Base-by-base conservation (phyloP, 83 land plant genomes). In the Diphasiastrum complanatum region DNA sequence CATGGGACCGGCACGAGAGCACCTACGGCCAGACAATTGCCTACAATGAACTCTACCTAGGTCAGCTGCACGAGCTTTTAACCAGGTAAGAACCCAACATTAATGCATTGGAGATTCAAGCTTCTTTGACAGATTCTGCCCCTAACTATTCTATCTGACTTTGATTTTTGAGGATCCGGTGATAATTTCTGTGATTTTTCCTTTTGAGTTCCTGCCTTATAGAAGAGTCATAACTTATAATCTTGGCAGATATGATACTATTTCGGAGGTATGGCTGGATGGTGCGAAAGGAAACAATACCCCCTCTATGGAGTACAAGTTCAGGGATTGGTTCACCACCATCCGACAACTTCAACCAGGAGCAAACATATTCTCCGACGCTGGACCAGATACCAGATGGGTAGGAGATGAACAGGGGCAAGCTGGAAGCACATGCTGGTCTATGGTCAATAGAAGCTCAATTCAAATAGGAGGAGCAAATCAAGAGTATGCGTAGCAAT, bases 1-100 rank as follows among this genome's bases (percentile, higher is more conserved):
- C 97, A 2, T 92, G 95, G 97, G 97, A 92, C 49, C 80, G 95
- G 23, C 95, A 87, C 70, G 97, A 92, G 66, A 56, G 51, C 34
- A 66, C 68, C 61, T 92, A 92, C 38, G 95, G 97, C 14, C 61
- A 64, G 5, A 78, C 81, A 16, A 11, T 73, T 53, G 67, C 56
- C 54, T 92, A 92, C 73, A 92, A 92, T 55, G 82, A 83, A 64
- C 79, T 51, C 71, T 92, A 87, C 53, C 26, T 92, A 30, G 97
- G 79, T 33, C 91, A 88, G 51, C 47, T 92, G 33, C 79, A 77
- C 49, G 97, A 92, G 73, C 85, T 92, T 5, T 81, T 92, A 28
- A 73, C 66, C 54, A 69, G 61, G 97, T 88, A 63, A 30, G 65
- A 38, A 23, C 31, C 1, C 35, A 8, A 11, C 14, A 8, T 55